A percentile compares a stretch with the other conserved stretches of the same genome.
Evolutionary conservation across 2,329 filamentous ascomycete species (phyloP).

Genomic region (Exophiala bonariae): DNA sequence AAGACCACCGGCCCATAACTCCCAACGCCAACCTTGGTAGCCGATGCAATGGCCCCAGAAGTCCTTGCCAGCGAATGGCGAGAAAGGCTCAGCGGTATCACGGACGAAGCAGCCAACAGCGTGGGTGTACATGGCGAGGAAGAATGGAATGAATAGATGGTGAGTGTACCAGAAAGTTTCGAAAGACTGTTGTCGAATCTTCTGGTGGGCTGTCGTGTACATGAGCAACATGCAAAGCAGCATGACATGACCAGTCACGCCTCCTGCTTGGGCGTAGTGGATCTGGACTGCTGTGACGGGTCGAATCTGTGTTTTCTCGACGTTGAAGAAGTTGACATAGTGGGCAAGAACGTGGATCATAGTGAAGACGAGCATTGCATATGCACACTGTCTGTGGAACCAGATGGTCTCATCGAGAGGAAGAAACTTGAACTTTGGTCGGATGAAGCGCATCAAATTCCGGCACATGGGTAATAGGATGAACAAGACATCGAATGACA

Average conservation of each 20-base stretch:
- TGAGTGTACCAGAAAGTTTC: conserved; percentile 99
- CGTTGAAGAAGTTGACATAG: conserved; percentile 98
- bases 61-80: conserved; percentile 75
- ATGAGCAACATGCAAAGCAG: conserved; percentile 98
- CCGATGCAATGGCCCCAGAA: conserved; percentile 95
- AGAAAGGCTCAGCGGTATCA: conserved; percentile 69
- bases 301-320: conserved; percentile 81
- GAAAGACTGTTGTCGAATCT: conserved; percentile 94
- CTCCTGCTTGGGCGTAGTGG: conserved; percentile 84
- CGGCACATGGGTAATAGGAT: conserved; percentile 94
- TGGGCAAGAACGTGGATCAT: conserved; percentile 75
- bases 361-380: conserved; percentile 81
- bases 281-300: conserved; percentile 81
- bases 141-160: conserved; percentile 95
- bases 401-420: conserved; percentile 96
- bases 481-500: conserved; percentile 80
- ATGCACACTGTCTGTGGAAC: conserved; percentile 95
- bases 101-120: conserved; percentile 95
- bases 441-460: conserved; percentile 78
- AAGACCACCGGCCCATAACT: conserved; percentile 78
- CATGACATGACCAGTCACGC: conserved; percentile 96
- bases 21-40: conserved; percentile 97
- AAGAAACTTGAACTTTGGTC: conserved; percentile 83
- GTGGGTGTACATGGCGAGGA: conserved; percentile 92
- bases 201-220: conserved; percentile 91